phyloP scores from a whole-genome alignment of 2,329 filamentous ascomycete species.

The Fusarium dlaminii region DNA sequence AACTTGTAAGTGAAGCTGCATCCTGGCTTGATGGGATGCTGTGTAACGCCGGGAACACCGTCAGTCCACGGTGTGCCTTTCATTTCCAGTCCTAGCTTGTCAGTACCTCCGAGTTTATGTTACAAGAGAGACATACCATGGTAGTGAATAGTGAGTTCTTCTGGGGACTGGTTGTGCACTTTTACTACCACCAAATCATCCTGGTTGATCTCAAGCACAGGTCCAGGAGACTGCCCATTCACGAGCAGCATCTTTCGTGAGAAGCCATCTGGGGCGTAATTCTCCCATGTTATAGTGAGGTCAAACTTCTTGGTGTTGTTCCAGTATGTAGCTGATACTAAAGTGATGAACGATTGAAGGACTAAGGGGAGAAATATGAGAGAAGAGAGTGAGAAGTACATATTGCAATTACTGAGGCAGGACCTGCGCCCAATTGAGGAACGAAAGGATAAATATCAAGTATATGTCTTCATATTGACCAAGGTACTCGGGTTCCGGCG shows the following conservation, averaged over 20 bases:
- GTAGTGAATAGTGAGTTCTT: constrained; percentile 60
- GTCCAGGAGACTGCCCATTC: constrained; percentile 71
- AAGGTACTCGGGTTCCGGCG: not conserved
- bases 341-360: not conserved
- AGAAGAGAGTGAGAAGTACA: constrained; percentile 4
- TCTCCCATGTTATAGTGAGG: constrained; percentile 50
- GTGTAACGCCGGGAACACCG: constrained; percentile 66
- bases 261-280: constrained; percentile 56
- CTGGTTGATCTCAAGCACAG: constrained; percentile 62
- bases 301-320: constrained; percentile 38
- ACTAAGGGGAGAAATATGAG: constrained; percentile 10
- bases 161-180: constrained; percentile 58
- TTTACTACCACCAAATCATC: constrained; percentile 58
- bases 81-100: constrained; percentile 57
- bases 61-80: constrained; percentile 66
- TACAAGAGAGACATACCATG: constrained; percentile 51
- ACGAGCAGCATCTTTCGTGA: constrained; percentile 58
- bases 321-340: constrained; percentile 8
- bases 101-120: not conserved
- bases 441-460: not conserved
- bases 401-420: not conserved
- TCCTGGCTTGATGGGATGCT: constrained; percentile 60
- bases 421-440: not conserved
- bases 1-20: constrained; percentile 62
- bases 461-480: too few species aligned